Percentiles rank a stretch among this genome's conserved stretches.
These are phyloP conservation scores for Aspergillus homomorphus DNA, from an alignment of 495 filamentous ascomycete genomes.

Conservation along the genomic window DNA sequence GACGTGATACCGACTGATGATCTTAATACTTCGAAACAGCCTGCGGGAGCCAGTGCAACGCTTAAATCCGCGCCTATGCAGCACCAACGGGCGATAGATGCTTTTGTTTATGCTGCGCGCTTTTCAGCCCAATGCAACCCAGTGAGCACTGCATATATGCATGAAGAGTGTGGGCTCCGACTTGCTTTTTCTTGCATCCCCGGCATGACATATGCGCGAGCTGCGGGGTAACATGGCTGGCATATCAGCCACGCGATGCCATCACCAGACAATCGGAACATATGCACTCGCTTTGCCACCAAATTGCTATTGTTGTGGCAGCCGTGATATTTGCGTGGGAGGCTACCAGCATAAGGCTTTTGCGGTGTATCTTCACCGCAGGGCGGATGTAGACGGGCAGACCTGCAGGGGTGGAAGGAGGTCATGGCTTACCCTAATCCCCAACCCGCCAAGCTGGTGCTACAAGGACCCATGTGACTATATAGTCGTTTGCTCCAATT, in stretches of 20 bases:
- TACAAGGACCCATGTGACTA: not conserved
- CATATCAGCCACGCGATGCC: constrained; percentile 16
- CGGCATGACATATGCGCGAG: not conserved
- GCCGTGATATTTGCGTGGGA: not conserved
- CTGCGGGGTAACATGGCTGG: constrained; percentile 14
- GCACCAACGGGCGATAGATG: not conserved
- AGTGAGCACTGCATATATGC: constrained; percentile 5
- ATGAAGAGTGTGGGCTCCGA: not conserved
- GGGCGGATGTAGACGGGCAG: not conserved
- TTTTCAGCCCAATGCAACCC: constrained; percentile 7
- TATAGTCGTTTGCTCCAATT: not conserved
- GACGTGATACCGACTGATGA: not conserved
- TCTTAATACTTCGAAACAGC: not conserved
- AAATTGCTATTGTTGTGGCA: not conserved
- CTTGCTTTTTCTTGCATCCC: constrained; percentile 7
- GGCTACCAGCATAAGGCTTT: not conserved
- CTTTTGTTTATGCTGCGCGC: not conserved
- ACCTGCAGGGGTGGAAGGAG: not conserved
- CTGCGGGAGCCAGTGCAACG: not conserved
- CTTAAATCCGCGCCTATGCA: not conserved
- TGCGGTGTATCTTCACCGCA: not conserved
- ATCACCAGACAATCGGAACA: constrained; percentile 17
- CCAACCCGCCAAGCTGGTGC: not conserved
- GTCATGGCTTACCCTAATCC: not conserved
- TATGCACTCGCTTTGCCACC: not conserved